Base-by-base conservation (phyloP, 2,329 filamentous ascomycete species). In the Ophiostoma perfectum region DNA sequence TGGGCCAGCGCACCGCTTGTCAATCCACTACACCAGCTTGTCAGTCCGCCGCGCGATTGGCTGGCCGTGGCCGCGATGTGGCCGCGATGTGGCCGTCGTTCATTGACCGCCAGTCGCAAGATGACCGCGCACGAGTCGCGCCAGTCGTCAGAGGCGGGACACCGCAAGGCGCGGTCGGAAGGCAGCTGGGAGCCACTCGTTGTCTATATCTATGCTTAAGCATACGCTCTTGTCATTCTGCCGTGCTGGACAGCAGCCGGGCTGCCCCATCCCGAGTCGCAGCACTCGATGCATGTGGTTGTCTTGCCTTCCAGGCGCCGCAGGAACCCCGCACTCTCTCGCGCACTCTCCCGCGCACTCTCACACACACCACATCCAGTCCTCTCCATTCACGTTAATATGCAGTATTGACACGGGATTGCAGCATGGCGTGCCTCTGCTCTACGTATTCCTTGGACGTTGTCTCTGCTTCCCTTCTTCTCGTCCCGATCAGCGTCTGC, bases 281-380 rank as follows among this genome's bases (percentile, higher is more conserved):
- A 38, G 9, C 38, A 14, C 38, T 41, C 36, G 16, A 27, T 55
- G 11, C 6, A 41, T 2, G 27, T 27, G 27, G 27, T 2, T 27
- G 36, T 16, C 58, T 38, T 62, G 58, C 58, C 5, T 39, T 39
- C 9, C 3, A 62, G 58, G 38, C 52, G 52, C 39, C 36, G 58
- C 65, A 69, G 44, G 65, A 60, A 67, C 65, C 68, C 67, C 65
- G 68, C 68, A 55, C 49, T 55, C 49, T 27, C 8, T 11, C n/a
- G 49, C 49, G 49, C 49, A 55, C 18, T n/a, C n/a, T 55, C 27
- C 49, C 49, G 18, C 12, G 49, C n/a, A 55, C n/a, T 4, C 27
- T 5, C 3, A 27, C n/a, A n/a, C n/a, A 2, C 27, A 11, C 14
- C n/a, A 27, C 18, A 7, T 55, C 16, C 27, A 27, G 27, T 2